Base-by-base conservation (phyloP, 768 basidiomycete species). In the Stropharia rugosoannulata region DNA sequence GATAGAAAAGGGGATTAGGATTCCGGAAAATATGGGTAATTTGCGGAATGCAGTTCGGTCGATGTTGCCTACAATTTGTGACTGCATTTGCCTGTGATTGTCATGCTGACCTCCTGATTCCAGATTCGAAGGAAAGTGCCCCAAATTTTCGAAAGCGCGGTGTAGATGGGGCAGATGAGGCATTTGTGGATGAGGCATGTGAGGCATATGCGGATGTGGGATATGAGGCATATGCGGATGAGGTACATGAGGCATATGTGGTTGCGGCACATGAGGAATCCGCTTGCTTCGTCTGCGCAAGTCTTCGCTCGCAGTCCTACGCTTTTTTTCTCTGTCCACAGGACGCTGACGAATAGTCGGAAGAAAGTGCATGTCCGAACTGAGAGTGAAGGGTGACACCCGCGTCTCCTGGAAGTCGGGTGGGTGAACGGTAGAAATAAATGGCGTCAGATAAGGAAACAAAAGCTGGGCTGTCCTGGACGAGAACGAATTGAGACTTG, bases 1-100 rank as follows among this genome's bases (percentile, higher is more conserved):
- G 47, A 93, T 88, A 15, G 86, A 81, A 62, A 94, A 90, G 0
- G 89, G 87, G 37, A 89, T 82, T 57, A 85, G 66, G 39, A 87
- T 75, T 16, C 86, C 87, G 12, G 89, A 83, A 8, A 90, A 54
- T 40, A 90, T 84, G 0, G 88, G 88, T 4, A 83, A 70, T 49
- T 73, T 73, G 15, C 90, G 84, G 64, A 86, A 87, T 49, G 81
- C 51, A 19, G 51, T 42, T 19, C 27, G 38, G n/a, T 52, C 35
- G 15, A 22, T 35, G 41, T 5, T 19, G 48, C 37, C 36, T 22
- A 13, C 16, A n/a, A 36, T 27, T 18, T 32, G 29, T 11, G 37
- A 16, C 10, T 39, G 49, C 5, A 51, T 12, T 19, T n/a, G 38
- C 29, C 29, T 4, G 5, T 40, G 41, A 11, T 35, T 11, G 25